phyloP scores from a whole-genome alignment of 2,329 filamentous ascomycete genomes.

The Ophiocordyceps camponoti-leonardi region DNA sequence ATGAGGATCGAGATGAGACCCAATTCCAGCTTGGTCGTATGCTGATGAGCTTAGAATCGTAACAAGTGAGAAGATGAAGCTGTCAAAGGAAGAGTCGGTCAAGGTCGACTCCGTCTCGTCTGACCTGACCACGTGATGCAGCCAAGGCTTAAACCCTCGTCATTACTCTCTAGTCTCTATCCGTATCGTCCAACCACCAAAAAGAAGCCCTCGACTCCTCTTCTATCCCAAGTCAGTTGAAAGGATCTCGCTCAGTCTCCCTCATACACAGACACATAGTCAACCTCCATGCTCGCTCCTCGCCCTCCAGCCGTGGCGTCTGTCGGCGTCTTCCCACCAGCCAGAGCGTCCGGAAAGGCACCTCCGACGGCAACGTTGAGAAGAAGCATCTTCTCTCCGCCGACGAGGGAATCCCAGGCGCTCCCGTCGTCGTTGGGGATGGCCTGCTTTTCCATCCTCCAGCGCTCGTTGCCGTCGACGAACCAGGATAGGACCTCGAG shows the following conservation, averaged over 20 bases:
- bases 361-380: conserved; percentile 24
- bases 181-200: too few species aligned
- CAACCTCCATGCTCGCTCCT: conserved; percentile 18
- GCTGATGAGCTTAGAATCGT: too few species aligned
- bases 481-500: conserved; percentile 18
- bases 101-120: too few species aligned
- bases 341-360: conserved; percentile 16
- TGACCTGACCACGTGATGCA: too few species aligned
- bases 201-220: too few species aligned
- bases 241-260: not conserved
- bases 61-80: too few species aligned
- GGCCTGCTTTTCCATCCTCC: conserved; percentile 10
- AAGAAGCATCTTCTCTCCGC: conserved; percentile 15
- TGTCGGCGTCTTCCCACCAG: conserved; percentile 15
- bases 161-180: too few species aligned
- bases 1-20: too few species aligned
- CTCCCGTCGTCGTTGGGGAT: conserved; percentile 9
- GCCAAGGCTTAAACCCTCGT: too few species aligned
- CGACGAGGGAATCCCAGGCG: conserved; percentile 15
- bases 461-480: conserved; percentile 13
- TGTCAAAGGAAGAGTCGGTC: too few species aligned
- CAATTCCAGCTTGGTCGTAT: too few species aligned
- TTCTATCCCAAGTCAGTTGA: too few species aligned
- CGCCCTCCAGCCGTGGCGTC: conserved; percentile 13
- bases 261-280: conserved; percentile 20